Evolutionary conservation across 768 basidiomycete species (phyloP).

Genomic region (Lactarius evosmus): DNA sequence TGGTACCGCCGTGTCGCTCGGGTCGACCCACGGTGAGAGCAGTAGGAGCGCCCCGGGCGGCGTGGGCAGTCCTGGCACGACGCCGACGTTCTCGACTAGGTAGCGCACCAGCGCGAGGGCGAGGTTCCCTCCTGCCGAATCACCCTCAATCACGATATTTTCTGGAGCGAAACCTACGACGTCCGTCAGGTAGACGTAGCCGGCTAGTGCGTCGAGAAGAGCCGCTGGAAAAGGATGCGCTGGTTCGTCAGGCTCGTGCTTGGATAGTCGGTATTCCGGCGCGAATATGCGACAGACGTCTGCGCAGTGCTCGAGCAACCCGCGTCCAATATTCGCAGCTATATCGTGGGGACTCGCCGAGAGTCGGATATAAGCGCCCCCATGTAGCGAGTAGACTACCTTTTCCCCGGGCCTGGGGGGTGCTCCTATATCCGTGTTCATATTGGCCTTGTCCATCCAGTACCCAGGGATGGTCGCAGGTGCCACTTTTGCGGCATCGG

Average conservation of each 20-base stretch:
- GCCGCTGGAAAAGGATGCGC: slow-evolving; percentile 70
- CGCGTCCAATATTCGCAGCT: slow-evolving; percentile 41
- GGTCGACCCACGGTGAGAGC: slow-evolving; percentile 22
- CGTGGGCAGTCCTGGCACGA: slow-evolving; percentile 4
- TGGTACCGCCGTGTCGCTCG: slow-evolving; percentile 10
- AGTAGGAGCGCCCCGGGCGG: slow-evolving; percentile 16
- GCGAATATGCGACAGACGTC: slow-evolving; percentile 52
- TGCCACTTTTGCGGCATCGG: slow-evolving; percentile 11
- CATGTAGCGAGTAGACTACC: slow-evolving; percentile 60
- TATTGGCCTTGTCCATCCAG: slow-evolving; percentile 22
- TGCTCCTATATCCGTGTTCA: slow-evolving; percentile 30
- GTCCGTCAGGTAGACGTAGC: slow-evolving; percentile 66
- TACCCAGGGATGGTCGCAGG: slow-evolving; percentile 23
- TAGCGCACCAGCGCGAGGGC: slow-evolving; percentile 61
- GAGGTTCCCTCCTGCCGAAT: slow-evolving; percentile 78
- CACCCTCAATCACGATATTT: slow-evolving; percentile 65
- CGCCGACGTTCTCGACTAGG: slow-evolving; percentile 37
- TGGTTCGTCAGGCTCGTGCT: slow-evolving; percentile 40
- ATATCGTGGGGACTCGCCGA: slow-evolving; percentile 56
- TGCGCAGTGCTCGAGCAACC: slow-evolving; percentile 26
- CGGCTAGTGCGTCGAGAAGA: slow-evolving; percentile 69
- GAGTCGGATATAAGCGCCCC: slow-evolving; percentile 53
- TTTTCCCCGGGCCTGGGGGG: slow-evolving; percentile 50
- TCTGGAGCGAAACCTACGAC: slow-evolving; percentile 52
- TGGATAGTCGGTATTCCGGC: slow-evolving; percentile 70